Conservation (phyloP, 345 rosid genomes). For the Noccaea bulbosa region DNA sequence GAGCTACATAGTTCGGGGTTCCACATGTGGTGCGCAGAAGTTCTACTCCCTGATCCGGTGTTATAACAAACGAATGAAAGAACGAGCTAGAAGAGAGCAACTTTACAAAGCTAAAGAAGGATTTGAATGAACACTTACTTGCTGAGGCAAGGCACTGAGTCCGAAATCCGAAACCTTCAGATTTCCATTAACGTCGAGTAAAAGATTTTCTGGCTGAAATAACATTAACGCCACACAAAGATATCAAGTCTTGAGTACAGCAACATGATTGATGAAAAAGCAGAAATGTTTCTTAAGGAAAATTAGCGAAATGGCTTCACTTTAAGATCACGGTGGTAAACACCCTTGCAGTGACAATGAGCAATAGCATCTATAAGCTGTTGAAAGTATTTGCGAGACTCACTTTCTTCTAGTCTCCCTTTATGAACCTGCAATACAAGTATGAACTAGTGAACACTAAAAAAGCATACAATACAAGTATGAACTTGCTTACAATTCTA, state of each 20-base stretch:
- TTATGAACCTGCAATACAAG: constrained; percentile 65
- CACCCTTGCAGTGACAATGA: constrained; percentile 88
- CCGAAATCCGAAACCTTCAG: constrained; percentile 97
- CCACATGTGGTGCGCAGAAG: constrained; percentile 95
- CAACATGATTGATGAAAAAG: constrained; percentile 24
- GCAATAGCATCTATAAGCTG: constrained; percentile 90
- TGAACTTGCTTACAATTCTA: constrained; percentile 65
- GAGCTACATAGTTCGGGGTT: constrained; percentile 97
- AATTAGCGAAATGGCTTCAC: constrained; percentile 36
- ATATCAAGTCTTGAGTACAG: constrained; percentile 31
- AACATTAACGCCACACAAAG: background rate
- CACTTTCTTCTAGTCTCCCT: constrained; percentile 71
- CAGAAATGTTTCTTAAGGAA: constrained; percentile 11
- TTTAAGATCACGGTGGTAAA: constrained; percentile 94
- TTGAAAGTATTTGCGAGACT: constrained; percentile 81
- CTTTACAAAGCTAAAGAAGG: background rate
- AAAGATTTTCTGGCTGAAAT: constrained; percentile 87
- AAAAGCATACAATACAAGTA: background rate
- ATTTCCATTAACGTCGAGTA: constrained; percentile 73
- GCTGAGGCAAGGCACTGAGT: constrained; percentile 91
- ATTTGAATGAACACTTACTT: constrained; percentile 54
- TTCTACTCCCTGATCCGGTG: constrained; percentile 74
- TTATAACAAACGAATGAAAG: constrained; percentile 39
- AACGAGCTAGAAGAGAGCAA: constrained; percentile 23
- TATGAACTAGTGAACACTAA: background rate